Evolutionary conservation across 169 alveolate genomes (phyloP).

Genomic region (Cryptosporidium bovis): DNA sequence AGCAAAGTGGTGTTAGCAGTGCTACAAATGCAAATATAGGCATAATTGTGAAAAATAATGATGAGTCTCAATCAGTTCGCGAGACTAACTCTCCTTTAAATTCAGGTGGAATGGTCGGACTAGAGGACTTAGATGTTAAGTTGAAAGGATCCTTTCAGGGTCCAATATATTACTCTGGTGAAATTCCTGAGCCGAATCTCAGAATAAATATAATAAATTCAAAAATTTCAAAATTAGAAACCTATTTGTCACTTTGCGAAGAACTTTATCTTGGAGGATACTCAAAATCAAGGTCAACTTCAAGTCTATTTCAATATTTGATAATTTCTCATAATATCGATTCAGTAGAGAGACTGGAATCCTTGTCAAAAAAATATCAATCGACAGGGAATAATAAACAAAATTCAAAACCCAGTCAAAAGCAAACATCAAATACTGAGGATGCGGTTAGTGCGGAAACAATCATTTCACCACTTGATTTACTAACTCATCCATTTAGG

Average conservation of each 20-base stretch:
- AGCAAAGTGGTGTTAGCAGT: too few species aligned
- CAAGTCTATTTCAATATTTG: slow-evolving; percentile 35
- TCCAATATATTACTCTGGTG: slow-evolving; percentile 20
- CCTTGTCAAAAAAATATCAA: not conserved
- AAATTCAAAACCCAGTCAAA: slow-evolving; percentile 1
- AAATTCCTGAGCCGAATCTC: slow-evolving; percentile 47
- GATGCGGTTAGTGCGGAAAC: slow-evolving; percentile 39
- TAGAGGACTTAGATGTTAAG: not conserved
- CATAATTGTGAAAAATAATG: too few species aligned
- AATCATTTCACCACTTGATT: slow-evolving; percentile 76
- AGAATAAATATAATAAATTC: slow-evolving; percentile 47
- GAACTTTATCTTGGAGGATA: slow-evolving; percentile 76
- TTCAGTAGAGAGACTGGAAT: slow-evolving; percentile 5
- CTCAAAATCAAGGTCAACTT: slow-evolving; percentile 51
- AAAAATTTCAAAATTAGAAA: slow-evolving; percentile 75
- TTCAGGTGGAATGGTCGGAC: too few species aligned
- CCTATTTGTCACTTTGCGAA: slow-evolving; percentile 76
- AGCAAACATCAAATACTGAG: slow-evolving; percentile 12
- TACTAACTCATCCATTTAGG: slow-evolving; percentile 77
- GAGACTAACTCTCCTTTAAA: too few species aligned
- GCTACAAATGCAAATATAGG: too few species aligned
- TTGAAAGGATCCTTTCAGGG: slow-evolving; percentile 38
- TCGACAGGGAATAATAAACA: not conserved
- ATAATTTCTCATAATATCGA: slow-evolving; percentile 56
- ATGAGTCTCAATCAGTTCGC: too few species aligned